phyloP scores from a whole-genome alignment of 2,329 filamentous ascomycete genomes.

The Diaporthe citrichinensis region DNA sequence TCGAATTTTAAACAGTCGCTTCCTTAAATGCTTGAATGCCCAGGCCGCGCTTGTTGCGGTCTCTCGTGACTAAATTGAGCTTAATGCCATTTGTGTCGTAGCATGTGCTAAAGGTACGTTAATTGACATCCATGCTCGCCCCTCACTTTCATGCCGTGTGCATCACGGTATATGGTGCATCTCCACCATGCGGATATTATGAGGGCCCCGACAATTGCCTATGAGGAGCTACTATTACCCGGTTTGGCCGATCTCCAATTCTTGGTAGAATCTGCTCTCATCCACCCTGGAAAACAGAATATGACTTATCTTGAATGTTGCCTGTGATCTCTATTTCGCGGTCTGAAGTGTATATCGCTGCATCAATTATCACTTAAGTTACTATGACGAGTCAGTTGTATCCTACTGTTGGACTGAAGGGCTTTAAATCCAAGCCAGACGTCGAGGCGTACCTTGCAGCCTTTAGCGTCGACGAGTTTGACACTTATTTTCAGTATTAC shows the following conservation, averaged over 20 bases:
- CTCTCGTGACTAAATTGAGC: not conserved
- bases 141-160: conserved; percentile 6
- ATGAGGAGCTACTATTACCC: conserved; percentile 18
- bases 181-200: not conserved
- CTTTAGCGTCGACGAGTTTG: conserved; percentile 15
- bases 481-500: conserved; percentile 10
- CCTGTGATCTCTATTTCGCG: not conserved
- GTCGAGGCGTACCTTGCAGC: conserved; percentile 16
- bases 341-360: not conserved
- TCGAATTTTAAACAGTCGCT: not conserved
- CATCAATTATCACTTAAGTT: not conserved
- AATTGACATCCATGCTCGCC: not conserved
- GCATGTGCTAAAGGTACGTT: not conserved
- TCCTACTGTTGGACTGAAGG: conserved; percentile 16
- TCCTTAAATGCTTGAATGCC: not conserved
- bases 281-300: not conserved
- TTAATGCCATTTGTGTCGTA: not conserved
- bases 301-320: not conserved
- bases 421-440: conserved; percentile 10
- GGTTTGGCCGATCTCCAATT: not conserved
- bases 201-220: not conserved
- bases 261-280: not conserved
- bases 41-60: not conserved
- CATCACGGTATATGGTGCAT: not conserved
- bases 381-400: not conserved